Evolutionary conservation across 108 stramenopile species (phyloP).

Genomic region (Fragilaria radians): DNA sequence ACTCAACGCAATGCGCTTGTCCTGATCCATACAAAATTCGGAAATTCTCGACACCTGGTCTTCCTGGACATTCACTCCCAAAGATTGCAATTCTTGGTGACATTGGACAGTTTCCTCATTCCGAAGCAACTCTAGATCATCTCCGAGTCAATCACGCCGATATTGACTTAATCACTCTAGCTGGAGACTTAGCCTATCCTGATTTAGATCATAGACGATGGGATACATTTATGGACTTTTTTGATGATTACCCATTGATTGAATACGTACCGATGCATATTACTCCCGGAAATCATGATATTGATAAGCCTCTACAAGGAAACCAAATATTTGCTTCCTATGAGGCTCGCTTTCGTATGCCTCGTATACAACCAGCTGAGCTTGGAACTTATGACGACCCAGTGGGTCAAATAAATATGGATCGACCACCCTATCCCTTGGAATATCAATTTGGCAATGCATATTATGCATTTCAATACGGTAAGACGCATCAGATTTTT

Average conservation of each 20-base stretch:
- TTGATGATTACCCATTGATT: constrained; percentile 48
- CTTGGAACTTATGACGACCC: constrained; percentile 43
- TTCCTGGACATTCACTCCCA: not conserved
- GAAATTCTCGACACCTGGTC: constrained; percentile 34
- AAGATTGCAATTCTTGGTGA: constrained; percentile 43
- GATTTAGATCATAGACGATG: constrained; percentile 58
- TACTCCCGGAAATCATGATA: constrained; percentile 79
- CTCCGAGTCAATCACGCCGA: constrained; percentile 22
- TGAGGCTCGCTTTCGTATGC: constrained; percentile 78
- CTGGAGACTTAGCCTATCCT: constrained; percentile 80
- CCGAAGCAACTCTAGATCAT: constrained; percentile 28
- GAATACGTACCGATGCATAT: constrained; percentile 51
- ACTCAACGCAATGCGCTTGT: constrained; percentile 10
- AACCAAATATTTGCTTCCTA: constrained; percentile 63
- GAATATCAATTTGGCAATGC: constrained; percentile 80
- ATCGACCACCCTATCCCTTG: constrained; percentile 53
- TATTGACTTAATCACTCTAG: constrained; percentile 48
- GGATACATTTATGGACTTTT: constrained; percentile 83
- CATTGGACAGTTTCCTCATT: constrained; percentile 41
- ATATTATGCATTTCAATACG: constrained; percentile 69
- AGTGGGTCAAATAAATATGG: constrained; percentile 29
- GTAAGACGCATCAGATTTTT: constrained; percentile 62
- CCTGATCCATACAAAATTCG: constrained; percentile 20
- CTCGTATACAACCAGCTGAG: constrained; percentile 48
- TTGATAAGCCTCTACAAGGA: constrained; percentile 48